These are phyloP conservation scores for Mycosarcoma mackinlayi DNA, from an alignment of 1,284 basidiomycete genomes.

Conservation along the genomic window DNA sequence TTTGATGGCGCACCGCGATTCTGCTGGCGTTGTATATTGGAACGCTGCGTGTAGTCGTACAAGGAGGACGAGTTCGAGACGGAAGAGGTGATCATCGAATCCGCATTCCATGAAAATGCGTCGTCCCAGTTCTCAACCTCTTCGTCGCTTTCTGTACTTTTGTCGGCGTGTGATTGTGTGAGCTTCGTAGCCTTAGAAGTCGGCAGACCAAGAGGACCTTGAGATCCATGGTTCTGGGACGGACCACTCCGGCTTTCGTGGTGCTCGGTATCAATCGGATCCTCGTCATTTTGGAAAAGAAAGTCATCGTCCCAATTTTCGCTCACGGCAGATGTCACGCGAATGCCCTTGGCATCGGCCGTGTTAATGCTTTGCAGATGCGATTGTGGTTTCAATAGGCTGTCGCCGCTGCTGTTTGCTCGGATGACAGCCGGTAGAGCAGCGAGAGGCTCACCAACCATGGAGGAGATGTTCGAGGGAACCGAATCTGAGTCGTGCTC, in stretches of 20 bases:
- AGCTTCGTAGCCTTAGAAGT: too few species aligned
- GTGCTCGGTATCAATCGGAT: background rate
- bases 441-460: background rate
- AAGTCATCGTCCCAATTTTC: conserved; percentile 61
- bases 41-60: background rate
- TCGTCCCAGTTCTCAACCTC: conserved; percentile 55
- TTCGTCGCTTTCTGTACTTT: conserved; percentile 26
- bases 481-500: background rate
- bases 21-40: background rate
- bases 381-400: background rate
- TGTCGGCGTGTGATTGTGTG: background rate
- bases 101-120: conserved; percentile 42
- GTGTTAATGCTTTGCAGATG: conserved; percentile 8
- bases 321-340: conserved; percentile 43
- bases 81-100: conserved; percentile 18
- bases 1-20: background rate
- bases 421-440: background rate
- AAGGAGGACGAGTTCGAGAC: conserved; percentile 19
- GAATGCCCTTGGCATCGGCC: conserved; percentile 30
- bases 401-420: conserved; percentile 4
- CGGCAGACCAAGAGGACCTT: too few species aligned
- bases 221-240: too few species aligned
- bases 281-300: conserved; percentile 51
- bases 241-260: background rate
- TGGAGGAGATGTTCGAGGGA: background rate